Evolutionary conservation across 495 filamentous ascomycete species (phyloP), one percentile per base, ranked within the genome.

Genomic region (Hyaloscypha variabilis): DNA sequence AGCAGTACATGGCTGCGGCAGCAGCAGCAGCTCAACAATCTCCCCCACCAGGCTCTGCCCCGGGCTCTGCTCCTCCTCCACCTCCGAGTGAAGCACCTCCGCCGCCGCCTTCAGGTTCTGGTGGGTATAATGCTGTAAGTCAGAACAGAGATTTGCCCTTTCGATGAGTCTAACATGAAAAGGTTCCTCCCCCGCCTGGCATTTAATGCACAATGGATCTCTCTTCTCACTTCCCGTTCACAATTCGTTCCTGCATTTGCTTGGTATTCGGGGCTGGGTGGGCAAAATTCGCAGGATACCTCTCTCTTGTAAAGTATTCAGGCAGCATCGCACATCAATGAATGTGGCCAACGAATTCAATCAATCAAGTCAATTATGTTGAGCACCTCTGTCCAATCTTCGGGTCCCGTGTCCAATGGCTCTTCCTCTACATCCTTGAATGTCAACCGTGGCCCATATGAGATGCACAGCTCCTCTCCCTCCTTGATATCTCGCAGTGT

Each of bases 111-210:
- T 81, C 83, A 28, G 76, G 77, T 11, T 67, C 74, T 53, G 85
- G 88, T 42, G 79, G 88, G 30, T 93, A 92, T 78, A 90, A 81
- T 72, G 83, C 88, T 71, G 91, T 94, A 79, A 71, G 83, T 79
- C 39, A 56, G 25, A 10, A 34, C 14, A 31, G 14, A 26, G 8
- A 31, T 50, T 60, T 56, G 8, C 19, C 34, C 53, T 30, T 1
- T 28, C n/a, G 13, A 13, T 13, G 8, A n/a, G 29, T 31, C 65
- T 74, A 26, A 67, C 72, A 72, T 31, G 23, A 29, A 56, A 64
- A 84, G 82, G 81, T 85, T 10, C 82, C 82, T 13, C 83, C 83
- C 36, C 83, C 83, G 14, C 83, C 83, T n/a, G 83, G 83, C 3
- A 77, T 86, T 58, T 85, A 62, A 68, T 8, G 53, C n/a, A 28